Conservation (phyloP, 116 monocot genomes). For the Phalaenopsis hybrid region DNA sequence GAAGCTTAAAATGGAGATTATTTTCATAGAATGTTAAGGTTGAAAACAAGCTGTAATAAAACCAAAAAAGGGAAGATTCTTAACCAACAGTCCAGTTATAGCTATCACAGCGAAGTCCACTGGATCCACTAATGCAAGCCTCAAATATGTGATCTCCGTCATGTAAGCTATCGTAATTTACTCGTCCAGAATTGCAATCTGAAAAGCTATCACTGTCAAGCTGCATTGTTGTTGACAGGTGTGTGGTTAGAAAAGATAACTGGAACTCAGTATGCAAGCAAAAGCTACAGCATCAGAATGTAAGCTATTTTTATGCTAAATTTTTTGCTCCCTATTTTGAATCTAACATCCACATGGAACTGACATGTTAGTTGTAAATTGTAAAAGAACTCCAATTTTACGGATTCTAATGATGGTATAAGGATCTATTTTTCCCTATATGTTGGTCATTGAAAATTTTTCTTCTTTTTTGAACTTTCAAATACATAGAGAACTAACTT, state of each 20-base stretch:
- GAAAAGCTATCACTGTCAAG: constrained; percentile 40
- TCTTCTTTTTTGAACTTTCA: background rate
- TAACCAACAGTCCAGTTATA: constrained; percentile 86
- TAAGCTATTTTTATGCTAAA: background rate
- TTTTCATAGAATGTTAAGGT: background rate
- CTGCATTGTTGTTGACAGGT: constrained; percentile 41
- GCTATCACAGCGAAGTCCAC: constrained; percentile 39
- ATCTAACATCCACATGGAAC: too few relatives aligned
- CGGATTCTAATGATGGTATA: background rate
- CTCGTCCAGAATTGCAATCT: constrained; percentile 41
- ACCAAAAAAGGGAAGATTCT: constrained; percentile 15
- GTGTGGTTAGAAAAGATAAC: constrained; percentile 9
- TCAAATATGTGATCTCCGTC: constrained; percentile 76
- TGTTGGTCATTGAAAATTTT: background rate
- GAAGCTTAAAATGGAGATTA: background rate
- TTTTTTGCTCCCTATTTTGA: background rate
- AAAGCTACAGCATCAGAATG: background rate
- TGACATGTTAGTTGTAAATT: background rate
- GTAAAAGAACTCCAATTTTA: background rate
- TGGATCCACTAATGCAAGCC: constrained; percentile 52
- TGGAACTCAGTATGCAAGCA: background rate
- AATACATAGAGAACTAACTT: background rate
- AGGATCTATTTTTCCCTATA: background rate
- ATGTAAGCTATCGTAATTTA: constrained; percentile 40
- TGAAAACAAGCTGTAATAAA: background rate